Percentiles rank a stretch among this genome's conserved stretches.
Conservation (phyloP, 1,139 yeast genomes). For the Saccharomyces hybrid region DNA sequence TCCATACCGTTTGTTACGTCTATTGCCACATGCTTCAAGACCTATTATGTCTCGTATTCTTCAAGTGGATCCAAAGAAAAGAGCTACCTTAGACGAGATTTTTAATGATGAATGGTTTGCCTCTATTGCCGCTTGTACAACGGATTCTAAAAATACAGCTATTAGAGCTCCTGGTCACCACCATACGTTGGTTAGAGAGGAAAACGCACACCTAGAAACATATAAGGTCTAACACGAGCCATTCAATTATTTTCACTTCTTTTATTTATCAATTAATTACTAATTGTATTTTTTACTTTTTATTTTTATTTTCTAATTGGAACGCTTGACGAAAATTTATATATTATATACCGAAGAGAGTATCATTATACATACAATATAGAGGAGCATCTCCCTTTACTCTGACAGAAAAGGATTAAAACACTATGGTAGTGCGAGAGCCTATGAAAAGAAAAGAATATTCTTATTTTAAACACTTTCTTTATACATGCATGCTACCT, state of each 20-base stretch:
- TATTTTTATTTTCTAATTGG: not conserved
- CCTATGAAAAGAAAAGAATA: not conserved
- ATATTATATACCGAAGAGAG: not conserved
- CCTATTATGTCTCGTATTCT: slow-evolving; percentile 71
- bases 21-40: slow-evolving; percentile 81
- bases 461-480: not conserved
- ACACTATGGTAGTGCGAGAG: no score
- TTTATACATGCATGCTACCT: not conserved
- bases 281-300: not conserved
- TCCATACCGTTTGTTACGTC: slow-evolving; percentile 80
- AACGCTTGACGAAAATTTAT: not conserved
- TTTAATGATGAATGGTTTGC: slow-evolving; percentile 64
- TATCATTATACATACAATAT: not conserved
- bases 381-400: not conserved
- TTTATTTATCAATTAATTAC: not conserved
- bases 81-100: slow-evolving; percentile 66
- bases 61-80: slow-evolving; percentile 53
- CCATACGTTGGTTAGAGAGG: slow-evolving; percentile 50
- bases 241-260: not conserved
- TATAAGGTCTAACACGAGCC: slow-evolving; percentile 30
- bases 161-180: slow-evolving; percentile 47
- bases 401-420: not conserved
- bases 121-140: slow-evolving; percentile 44
- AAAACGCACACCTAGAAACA: slow-evolving; percentile 39
- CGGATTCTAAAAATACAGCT: slow-evolving; percentile 38